Evolutionary conservation across 371 early-diverging fungal genomes (phyloP), one percentile per base, ranked within the genome.

Genomic region (Syncephalastrum contaminatum): DNA sequence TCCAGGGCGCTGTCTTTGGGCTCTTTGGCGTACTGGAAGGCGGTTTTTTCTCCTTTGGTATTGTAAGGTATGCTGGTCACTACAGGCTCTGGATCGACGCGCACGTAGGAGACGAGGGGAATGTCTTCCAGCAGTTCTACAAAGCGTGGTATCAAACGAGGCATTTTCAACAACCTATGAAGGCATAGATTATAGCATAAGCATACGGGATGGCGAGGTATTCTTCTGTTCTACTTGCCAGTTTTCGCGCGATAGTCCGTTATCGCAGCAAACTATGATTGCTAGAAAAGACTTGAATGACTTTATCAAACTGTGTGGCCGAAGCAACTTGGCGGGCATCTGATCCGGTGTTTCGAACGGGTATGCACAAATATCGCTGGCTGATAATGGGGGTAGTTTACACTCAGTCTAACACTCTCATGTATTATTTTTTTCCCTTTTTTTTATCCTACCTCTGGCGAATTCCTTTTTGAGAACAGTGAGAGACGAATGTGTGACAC

Each of bases 121-220:
- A 24, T 43, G 6, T 22, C 18, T 58, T 73, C 69, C 10, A 73
- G 27, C 18, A 70, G 42, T 14, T 62, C 44, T 2, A 73, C 14
- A 0, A 73, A 58, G 12, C 54, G 57, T 10, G 77, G 69, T 51
- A 76, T 63, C 42, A 51, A 20, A 16, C 46, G 43, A 4, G 69
- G 62, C 66, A 76, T 70, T 47, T 62, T 72, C 12, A 69, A 41
- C 24, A 58, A 56, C 72, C 75, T 74, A 53, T 42, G 2, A n/a
- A 39, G 45, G 7, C 5, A 8, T 8, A 0, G 10, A 30, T 10
- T 6, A 25, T 25, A 25, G 0, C 4, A 25, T 30, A 12, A 30
- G 36, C 36, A 30, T 30, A 6, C 36, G 8, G 10, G 36, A 30
- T 10, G 2, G 36, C 12, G 36, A 8, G 25, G 2, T 10, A 30